Base-by-base conservation (phyloP, 164 flowering plant genomes). In the Taxillus chinensis region DNA sequence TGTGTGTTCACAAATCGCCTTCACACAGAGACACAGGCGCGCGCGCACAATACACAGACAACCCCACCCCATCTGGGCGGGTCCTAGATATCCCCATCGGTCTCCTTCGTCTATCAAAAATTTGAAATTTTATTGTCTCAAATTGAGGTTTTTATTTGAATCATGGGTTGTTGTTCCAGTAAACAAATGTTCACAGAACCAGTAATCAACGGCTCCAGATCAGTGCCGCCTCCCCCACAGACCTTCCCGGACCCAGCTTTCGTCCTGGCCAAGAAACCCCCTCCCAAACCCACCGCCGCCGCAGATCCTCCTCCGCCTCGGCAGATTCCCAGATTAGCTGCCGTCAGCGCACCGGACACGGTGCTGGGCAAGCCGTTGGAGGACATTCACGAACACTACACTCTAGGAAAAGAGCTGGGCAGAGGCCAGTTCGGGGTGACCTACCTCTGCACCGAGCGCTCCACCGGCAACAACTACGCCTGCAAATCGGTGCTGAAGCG, bases 391-490 rank as follows among this genome's bases (percentile, higher is more conserved):
- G 56, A 68, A 4, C 39, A 60, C 61, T 85, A 83, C 67, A 73
- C 73, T 0, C 75, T 87, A 27, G 87, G 95, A 0, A 87, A 80
- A 59, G 90, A 83, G 75, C 67, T 86, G 78, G 93, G 90, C 17
- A 75, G 85, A 65, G 93, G 93, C 38, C 93, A 84, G 46, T 87
- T 83, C 74, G 93, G 93, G 16, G 74, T 85, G 3, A 83, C 88
- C 11, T 87, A 85, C 58, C 57, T 77, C 3, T 87, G 95, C 60
- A 78, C 84, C 8, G 87, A 87, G 77, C 80, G 64, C 48, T 76
- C 81, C 2, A 83, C 84, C n/a, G 85, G 86, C 3, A 71, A 74
- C 8, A 53, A 68, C 8, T 83, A 80, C 64, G 95, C 95, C 11
- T 87, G 95, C 72, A 87, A 87, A 64, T 87, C 93, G 0, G 82